Percentiles rank a stretch among this genome's conserved stretches.
phyloP scores from a whole-genome alignment of 129 eudicot genomes.

The Saussurea involucrata region DNA sequence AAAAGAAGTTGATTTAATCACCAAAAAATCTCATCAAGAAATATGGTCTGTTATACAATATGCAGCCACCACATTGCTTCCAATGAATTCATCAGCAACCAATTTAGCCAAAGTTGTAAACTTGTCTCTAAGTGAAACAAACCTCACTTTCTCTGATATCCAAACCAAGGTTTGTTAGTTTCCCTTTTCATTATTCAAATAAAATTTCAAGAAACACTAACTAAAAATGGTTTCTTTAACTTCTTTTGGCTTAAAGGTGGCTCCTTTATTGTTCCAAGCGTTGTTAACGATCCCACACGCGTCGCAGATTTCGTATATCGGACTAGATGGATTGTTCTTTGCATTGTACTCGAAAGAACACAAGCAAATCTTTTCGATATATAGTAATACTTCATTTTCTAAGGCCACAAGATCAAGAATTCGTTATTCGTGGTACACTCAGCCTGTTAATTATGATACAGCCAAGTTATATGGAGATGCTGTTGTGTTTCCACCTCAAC shows the following conservation, averaged over 20 bases:
- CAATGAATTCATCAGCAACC: constrained; percentile 34
- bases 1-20: constrained; percentile 20
- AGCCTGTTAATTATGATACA: constrained; percentile 36
- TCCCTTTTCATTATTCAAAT: neutral
- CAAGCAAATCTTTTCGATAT: constrained; percentile 31
- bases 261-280: constrained; percentile 56
- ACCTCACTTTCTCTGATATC: constrained; percentile 25
- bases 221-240: neutral
- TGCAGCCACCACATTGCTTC: constrained; percentile 30
- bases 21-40: constrained; percentile 23
- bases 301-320: constrained; percentile 52
- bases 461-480: constrained; percentile 51
- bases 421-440: constrained; percentile 35
- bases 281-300: constrained; percentile 42
- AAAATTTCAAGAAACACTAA: neutral
- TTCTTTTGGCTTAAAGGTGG: constrained; percentile 43
- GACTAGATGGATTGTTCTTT: constrained; percentile 50
- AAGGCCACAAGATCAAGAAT: neutral
- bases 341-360: constrained; percentile 29
- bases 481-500: constrained; percentile 2
- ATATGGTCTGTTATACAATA: constrained; percentile 24
- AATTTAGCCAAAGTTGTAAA: constrained; percentile 34
- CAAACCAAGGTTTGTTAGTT: constrained; percentile 33
- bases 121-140: constrained; percentile 7
- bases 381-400: constrained; percentile 46